Evolutionary conservation across 1,284 basidiomycete genomes (phyloP), one percentile per base, ranked within the genome.

Genomic region (Apiotrichum gracile): DNA sequence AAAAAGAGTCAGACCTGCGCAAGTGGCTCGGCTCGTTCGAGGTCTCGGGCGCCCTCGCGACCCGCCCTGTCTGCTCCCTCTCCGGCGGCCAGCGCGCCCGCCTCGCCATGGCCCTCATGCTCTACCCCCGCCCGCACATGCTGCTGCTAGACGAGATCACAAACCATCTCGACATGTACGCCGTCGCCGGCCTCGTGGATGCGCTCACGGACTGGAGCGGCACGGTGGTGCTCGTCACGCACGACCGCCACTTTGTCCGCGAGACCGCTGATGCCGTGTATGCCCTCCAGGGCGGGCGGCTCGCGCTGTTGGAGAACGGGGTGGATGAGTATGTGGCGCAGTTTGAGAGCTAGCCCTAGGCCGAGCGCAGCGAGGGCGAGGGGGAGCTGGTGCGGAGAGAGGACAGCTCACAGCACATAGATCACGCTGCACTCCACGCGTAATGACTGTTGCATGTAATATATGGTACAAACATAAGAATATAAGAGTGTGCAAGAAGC

Each of bases 121-220:
- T 76, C 17, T 69, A 62, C 42, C 51, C 61, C 7, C 63, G 63
- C 2, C 75, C 74, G 2, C 62, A 70, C 37, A 54, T 76, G 0
- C 56, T 76, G 56, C 76, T 85, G 3, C 71, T 86, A 9, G 84
- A 86, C 64, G 85, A 86, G 66, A 80, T 84, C 16, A 83, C 85
- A 24, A 85, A 85, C 19, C 85, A 88, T 71, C 73, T 87, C 34
- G 85, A 87, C 66, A 78, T 80, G 51, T 79, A 82, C 33, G 85
- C 84, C 1, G 83, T 86, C 45, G 74, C 80, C 49, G 82, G 82
- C 0, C 74, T 87, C 3, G 79, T 82, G 1, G 70, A 77, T 10
- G 81, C 83, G 5, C 74, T 87, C 22, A 76, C 77, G 43, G 69
- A 67, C 16, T 87, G 80, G 62, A 71, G 73, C 24, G 85, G 86